These are phyloP conservation scores for Fusarium praegraminearum DNA, from an alignment of 2,329 filamentous ascomycete species.

Conservation along the genomic window DNA sequence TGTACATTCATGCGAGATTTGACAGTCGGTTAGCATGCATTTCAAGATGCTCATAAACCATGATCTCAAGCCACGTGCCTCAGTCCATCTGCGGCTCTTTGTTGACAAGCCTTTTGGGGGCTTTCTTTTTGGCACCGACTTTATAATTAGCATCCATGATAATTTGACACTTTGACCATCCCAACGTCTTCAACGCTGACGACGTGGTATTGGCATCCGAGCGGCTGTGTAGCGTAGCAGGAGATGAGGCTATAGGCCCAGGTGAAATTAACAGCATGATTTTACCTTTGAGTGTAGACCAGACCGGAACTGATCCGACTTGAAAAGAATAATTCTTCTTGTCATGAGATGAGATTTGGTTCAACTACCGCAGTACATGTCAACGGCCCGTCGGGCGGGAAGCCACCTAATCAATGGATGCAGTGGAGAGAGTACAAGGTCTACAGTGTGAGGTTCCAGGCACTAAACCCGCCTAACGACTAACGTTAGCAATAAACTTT, in stretches of 20 bases:
- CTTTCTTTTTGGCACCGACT: slow-evolving; percentile 2
- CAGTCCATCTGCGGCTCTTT: slow-evolving; percentile 42
- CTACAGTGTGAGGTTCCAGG: slow-evolving; percentile 11
- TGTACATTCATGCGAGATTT: slow-evolving; percentile 32
- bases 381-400: slow-evolving; percentile 41
- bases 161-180: slow-evolving; percentile 27
- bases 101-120: background rate
- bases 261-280: background rate
- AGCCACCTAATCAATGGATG: slow-evolving; percentile 33
- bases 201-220: slow-evolving; percentile 20
- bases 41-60: background rate
- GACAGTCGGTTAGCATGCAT: background rate
- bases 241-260: background rate
- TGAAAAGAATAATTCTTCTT: slow-evolving; percentile 7
- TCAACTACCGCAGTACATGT: slow-evolving; percentile 26
- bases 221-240: slow-evolving; percentile 12
- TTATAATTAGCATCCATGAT: slow-evolving; percentile 4
- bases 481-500: slow-evolving; percentile 15
- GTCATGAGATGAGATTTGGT: slow-evolving; percentile 29
- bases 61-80: slow-evolving; percentile 42
- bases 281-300: background rate
- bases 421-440: slow-evolving; percentile 24
- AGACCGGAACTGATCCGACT: background rate
- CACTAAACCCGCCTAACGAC: background rate
- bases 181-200: slow-evolving; percentile 27